These are phyloP conservation scores for Kodamaea derodonti DNA, from an alignment of 1,139 yeast genomes.

Conservation along the genomic window DNA sequence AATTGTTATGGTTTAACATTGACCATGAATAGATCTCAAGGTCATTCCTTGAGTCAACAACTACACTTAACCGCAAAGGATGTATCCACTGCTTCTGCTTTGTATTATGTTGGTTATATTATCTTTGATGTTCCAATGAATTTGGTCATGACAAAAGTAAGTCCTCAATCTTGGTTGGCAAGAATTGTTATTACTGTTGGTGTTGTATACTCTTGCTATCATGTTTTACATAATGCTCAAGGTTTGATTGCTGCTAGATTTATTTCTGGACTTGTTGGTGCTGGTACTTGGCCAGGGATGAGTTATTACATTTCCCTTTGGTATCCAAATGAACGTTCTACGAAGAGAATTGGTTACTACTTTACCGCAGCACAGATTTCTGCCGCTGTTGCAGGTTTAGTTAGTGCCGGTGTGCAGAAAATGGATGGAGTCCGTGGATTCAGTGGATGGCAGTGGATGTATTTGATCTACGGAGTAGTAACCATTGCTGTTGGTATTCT, in stretches of 20 bases:
- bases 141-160: conserved; percentile 73
- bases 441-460: conserved; percentile 89
- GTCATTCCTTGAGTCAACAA: conserved; percentile 59
- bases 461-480: conserved; percentile 67
- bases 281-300: conserved; percentile 95
- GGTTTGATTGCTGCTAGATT: conserved; percentile 74
- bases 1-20: conserved; percentile 75
- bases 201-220: conserved; percentile 68
- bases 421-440: conserved; percentile 70
- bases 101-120: conserved; percentile 79
- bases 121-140: conserved; percentile 88
- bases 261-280: conserved; percentile 76
- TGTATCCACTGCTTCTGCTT: conserved; percentile 72
- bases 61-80: conserved; percentile 53
- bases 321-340: conserved; percentile 79
- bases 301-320: conserved; percentile 79
- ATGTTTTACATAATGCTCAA: conserved; percentile 47
- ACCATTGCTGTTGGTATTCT: conserved; percentile 66
- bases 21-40: conserved; percentile 67
- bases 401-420: conserved; percentile 82
- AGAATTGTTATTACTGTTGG: conserved; percentile 79
- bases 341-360: conserved; percentile 81
- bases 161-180: conserved; percentile 83
- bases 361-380: conserved; percentile 89
- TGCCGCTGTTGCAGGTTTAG: conserved; percentile 82